phyloP scores from a whole-genome alignment of 73 alveolate species.

The Breviolum minutum region DNA sequence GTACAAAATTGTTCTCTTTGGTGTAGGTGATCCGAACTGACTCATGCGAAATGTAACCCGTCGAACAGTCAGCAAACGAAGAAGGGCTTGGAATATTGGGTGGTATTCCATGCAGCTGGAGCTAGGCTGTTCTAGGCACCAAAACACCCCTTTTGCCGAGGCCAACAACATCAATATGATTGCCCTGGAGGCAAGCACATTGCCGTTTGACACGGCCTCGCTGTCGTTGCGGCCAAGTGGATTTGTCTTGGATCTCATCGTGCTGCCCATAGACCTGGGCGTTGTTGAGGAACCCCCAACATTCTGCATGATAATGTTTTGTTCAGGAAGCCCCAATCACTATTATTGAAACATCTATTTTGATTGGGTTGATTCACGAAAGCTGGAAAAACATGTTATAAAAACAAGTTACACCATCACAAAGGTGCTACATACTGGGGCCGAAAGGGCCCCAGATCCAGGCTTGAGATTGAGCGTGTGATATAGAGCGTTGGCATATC shows the following conservation, averaged over 20 bases:
- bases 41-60: background rate
- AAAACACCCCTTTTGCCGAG: background rate
- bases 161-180: background rate
- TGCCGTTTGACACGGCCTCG: background rate
- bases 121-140: background rate
- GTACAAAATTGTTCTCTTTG: background rate
- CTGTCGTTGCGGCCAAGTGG: background rate
- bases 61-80: background rate
- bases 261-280: background rate
- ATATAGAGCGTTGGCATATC: background rate
- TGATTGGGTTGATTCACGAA: background rate
- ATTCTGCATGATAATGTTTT: background rate
- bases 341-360: too few species aligned
- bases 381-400: background rate
- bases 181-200: background rate
- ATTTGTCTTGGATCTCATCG: background rate
- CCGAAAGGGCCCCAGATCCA: background rate
- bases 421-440: slow-evolving; percentile 3
- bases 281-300: background rate
- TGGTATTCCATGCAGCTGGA: background rate
- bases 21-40: background rate
- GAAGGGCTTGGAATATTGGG: background rate
- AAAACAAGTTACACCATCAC: background rate
- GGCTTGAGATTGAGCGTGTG: background rate
- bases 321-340: background rate